Evolutionary conservation across 148 eudicot species (phyloP), one percentile per base, ranked within the genome.

Genomic region (Chenopodium suecicum): DNA sequence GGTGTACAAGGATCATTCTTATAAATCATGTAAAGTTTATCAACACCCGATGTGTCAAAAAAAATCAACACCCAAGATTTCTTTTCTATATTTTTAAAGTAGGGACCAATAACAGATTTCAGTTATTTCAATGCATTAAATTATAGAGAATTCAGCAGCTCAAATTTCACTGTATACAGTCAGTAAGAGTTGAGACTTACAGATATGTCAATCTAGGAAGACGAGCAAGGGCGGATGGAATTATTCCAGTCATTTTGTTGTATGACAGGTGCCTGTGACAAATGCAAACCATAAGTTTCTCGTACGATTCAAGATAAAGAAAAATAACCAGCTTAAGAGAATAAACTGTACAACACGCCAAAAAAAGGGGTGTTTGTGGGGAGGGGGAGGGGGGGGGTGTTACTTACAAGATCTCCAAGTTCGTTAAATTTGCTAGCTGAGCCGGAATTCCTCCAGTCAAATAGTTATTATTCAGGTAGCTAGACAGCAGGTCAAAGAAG

Each of bases 371-470:
- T 5, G 7, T 5, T 7, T 5, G 7, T 5, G 7, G 0, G 44
- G 44, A 7, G 44, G 44, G 44, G 44, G 56, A 2, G 56, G 16
- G 13, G 19, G 56, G 68, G 75, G 22, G 29, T 41, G 72, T 78
- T 83, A 85, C 98, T 93, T 87, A 95, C 99, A 95, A 83, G 81
- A 95, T 95, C 86, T 95, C 99, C 91, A 95, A 86, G 86, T 94
- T 92, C 10, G 94, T 88, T 84, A 95, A 86, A 85, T 95, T 95
- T 29, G 94, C 93, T 25, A 95, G 92, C 83, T 95, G 98, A 79
- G 98, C 88, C 29, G 99, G 99, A 79, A 95, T 89, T 70, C 99
- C 97, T 73, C 99, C 99, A 52, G 93, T 91, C 86, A 93, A 91
- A 89, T 95, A 86, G 85, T 95, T 95, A 79, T 95, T 95, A 70